Evolutionary conservation across 345 rosid genomes (phyloP), one percentile per base, ranked within the genome.

Genomic region (Anacardium occidentale): DNA sequence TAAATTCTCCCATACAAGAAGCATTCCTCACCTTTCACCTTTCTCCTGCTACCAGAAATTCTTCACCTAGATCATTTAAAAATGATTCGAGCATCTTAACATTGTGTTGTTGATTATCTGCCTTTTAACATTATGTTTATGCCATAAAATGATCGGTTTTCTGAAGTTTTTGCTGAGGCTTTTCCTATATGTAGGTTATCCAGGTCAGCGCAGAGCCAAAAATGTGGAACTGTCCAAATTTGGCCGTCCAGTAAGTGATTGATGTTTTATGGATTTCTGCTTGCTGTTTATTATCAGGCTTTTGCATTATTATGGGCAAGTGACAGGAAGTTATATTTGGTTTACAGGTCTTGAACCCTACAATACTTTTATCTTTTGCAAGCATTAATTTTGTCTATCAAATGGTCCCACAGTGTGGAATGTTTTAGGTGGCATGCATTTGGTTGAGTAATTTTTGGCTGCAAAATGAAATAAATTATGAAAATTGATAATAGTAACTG

Each of bases 181-280:
- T 40, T 61, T 70, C 53, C 54, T 17, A 13, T 69, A 29, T 51
- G 77, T 68, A 87, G 92, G 94, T 29, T 66, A 75, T 76, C 95
- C 88, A 24, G 92, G 91, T 69, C 86, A 80, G 72, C 87, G 69
- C 11, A 88, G 84, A 73, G 84, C 87, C 48, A 90, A 90, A 72
- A 86, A 73, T 75, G 63, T 86, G 10, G 92, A 88, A 60, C 62
- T 90, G 69, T 84, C 95, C 50, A 90, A 85, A 76, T 88, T 88
- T 80, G 89, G 92, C 40, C 87, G 89, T 63, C 89, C 92, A 15
- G 92, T 90, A 76, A 83, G 92, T 84, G 64, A 62, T 10, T 68
- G 32, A 13, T 55, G 4, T 11, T 51, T 12, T 42, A 14, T 37
- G 50, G 42, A 12, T 52, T 51, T 59, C 42, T 20, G 2, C 61